These are phyloP conservation scores for Phytomonas francai DNA, from an alignment of 208 protist genomes.

Conservation along the genomic window DNA sequence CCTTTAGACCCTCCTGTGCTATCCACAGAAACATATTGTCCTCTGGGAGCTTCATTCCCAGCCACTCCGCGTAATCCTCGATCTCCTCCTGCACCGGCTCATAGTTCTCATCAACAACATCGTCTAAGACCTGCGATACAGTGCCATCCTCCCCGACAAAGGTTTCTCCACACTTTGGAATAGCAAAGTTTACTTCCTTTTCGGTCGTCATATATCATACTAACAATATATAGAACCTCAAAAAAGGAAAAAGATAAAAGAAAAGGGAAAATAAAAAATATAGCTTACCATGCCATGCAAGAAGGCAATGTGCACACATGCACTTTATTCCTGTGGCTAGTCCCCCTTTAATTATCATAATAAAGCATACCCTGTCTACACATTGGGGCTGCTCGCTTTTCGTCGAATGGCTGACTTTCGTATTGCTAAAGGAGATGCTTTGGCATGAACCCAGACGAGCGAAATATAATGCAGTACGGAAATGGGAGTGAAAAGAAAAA, in stretches of 20 bases:
- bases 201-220: not conserved
- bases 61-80: constrained; percentile 87
- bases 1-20: constrained; percentile 89
- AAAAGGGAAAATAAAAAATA: constrained; percentile 11
- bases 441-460: not conserved
- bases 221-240: not conserved
- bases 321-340: not conserved
- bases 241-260: not conserved
- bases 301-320: not conserved
- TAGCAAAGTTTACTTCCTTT: constrained; percentile 11
- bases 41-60: constrained; percentile 88
- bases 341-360: not conserved
- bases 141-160: constrained; percentile 79
- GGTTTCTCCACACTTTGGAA: constrained; percentile 56
- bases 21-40: constrained; percentile 90
- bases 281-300: not conserved
- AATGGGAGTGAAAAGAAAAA: constrained; percentile 1
- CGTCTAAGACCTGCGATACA: constrained; percentile 83
- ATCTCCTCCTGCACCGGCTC: constrained; percentile 90
- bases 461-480: not conserved
- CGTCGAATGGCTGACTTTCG: not conserved
- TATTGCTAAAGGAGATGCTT: not conserved
- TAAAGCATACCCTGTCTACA: not conserved
- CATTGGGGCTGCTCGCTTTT: not conserved
- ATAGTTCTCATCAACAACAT: constrained; percentile 79